A percentile compares a stretch with the other conserved stretches of the same genome.
Evolutionary conservation across 1,284 basidiomycete species (phyloP).

Genomic region (Irpex sp.): DNA sequence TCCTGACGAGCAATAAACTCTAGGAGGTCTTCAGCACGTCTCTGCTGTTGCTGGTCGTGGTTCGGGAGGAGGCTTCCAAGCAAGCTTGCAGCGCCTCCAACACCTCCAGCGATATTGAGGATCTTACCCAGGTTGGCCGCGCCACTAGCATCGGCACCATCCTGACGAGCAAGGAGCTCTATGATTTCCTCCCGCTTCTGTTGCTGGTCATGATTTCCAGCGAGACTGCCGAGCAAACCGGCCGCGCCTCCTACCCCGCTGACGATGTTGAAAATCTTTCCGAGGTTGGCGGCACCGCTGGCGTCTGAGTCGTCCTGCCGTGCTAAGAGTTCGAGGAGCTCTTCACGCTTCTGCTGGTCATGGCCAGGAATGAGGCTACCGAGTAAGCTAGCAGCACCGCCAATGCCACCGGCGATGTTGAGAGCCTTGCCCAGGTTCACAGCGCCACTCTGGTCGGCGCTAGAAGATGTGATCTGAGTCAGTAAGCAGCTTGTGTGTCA

Average conservation of each 20-base stretch:
- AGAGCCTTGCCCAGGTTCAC: background rate
- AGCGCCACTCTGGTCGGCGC: background rate
- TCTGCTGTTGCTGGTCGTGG: background rate
- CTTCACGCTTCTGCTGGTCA: background rate
- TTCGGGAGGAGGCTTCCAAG: background rate
- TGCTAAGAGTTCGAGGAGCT: background rate
- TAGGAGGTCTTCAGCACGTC: background rate
- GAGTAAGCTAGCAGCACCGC: background rate
- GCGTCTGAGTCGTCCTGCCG: background rate
- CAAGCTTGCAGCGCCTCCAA: background rate
- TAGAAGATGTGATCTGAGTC: background rate
- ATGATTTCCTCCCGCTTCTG: background rate
- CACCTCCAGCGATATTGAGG: background rate
- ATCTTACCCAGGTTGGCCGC: background rate
- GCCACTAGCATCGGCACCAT: background rate
- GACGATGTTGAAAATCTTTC: background rate
- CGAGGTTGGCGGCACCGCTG: background rate
- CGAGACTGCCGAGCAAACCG: background rate
- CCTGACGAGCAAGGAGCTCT: background rate
- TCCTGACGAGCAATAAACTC: conserved; percentile 3
- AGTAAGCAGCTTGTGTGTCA: background rate
- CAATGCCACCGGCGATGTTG: background rate
- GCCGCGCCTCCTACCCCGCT: background rate
- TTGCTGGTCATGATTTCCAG: background rate
- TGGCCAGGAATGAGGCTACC: background rate